Evolutionary conservation across 1,284 basidiomycete genomes (phyloP), one percentile per base, ranked within the genome.

Genomic region (Apiotrichum laibachii): DNA sequence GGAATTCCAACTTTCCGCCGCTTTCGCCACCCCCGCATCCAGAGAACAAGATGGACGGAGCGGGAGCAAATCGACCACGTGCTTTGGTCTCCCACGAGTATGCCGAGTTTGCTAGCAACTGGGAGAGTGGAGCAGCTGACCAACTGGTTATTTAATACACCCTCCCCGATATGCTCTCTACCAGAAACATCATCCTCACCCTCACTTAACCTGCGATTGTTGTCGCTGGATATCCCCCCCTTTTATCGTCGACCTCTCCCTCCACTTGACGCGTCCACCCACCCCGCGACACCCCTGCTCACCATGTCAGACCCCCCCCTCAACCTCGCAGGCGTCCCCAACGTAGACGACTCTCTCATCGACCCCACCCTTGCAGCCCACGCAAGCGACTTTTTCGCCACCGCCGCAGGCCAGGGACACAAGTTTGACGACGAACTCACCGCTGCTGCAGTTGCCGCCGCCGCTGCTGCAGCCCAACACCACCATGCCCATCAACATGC

Each of bases 401-500:
- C 53, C 19, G 40, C 47, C 12, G 34, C 44, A 31, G 55, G 21
- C 6, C 49, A 62, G n/a, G 57, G 59, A 21, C 51, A 50, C 46
- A 63, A 63, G 56, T 63, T 63, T 54, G 62, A 63, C 34, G 55
- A 60, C 47, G 62, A 63, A 19, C 48, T 63, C 22, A 59, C 62
- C 5, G 59, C 59, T 2, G 62, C 56, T 0, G 62, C 62, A 2
- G 62, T 61, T 1, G 67, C 63, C 1, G 64, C 63, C 7, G 66
- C 64, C 6, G 55, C 57, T 10, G 66, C 64, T 1, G 55, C 57
- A 16, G 48, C n/a, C 9, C 40, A 44, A 16, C 59, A 47, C n/a
- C 49, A 59, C 2, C 40, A 33, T 34, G 35, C 47, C 31, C 37
- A 18, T 22, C 33, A 44, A 33, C 39, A 53, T 31, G 45, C 22